Evolutionary conservation across 495 filamentous ascomycete species (phyloP).

Genomic region (Glarea lozoyensis): DNA sequence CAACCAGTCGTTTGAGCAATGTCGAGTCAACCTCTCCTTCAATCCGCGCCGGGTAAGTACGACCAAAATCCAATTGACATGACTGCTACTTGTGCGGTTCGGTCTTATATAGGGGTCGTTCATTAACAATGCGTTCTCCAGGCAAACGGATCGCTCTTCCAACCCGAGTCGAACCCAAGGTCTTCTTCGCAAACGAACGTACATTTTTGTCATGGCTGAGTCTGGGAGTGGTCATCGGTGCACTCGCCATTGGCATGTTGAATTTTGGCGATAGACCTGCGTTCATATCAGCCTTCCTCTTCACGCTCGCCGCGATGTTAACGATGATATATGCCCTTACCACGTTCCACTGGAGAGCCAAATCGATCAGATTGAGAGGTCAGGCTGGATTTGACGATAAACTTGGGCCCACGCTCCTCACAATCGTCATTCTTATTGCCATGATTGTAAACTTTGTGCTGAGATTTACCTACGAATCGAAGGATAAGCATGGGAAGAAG

Average conservation of each 20-base stretch:
- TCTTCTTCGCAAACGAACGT: conserved; percentile 99
- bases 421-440: conserved; percentile 72
- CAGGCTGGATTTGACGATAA: conserved; percentile 95
- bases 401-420: conserved; percentile 83
- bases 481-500: conserved; percentile 14
- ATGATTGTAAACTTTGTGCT: conserved; percentile 92
- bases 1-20: conserved; percentile 38
- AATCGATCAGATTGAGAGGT: conserved; percentile 81
- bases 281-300: conserved; percentile 83
- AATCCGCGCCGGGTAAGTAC: conserved; percentile 69
- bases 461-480: conserved; percentile 39
- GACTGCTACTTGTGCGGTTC: not conserved
- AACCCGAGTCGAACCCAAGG: conserved; percentile 96
- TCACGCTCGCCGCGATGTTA: conserved; percentile 90
- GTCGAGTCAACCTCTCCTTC: conserved; percentile 94
- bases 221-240: conserved; percentile 96
- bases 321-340: conserved; percentile 92
- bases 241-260: conserved; percentile 87
- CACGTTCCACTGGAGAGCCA: conserved; percentile 95
- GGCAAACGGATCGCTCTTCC: conserved; percentile 98
- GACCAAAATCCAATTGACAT: not conserved
- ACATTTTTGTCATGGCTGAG: conserved; percentile 99
- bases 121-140: too few relatives aligned
- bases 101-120: too few relatives aligned
- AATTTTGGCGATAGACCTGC: conserved; percentile 96